Evolutionary conservation across 1,284 basidiomycete species (phyloP), one percentile per base, ranked within the genome.

Genomic region (Paramarasmius palmivorus): DNA sequence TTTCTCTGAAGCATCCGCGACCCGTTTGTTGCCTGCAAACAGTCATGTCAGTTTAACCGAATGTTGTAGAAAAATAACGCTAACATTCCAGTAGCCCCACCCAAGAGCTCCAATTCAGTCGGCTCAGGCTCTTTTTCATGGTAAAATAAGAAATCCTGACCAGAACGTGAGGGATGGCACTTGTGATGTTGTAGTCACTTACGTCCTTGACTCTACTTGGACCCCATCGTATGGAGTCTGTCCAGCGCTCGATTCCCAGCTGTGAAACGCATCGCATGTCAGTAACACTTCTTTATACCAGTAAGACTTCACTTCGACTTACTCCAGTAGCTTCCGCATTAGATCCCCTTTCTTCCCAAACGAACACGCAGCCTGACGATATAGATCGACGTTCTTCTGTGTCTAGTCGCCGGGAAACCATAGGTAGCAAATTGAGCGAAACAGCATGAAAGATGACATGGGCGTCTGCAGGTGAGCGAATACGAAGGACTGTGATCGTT

Each of bases 261-360:
- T 89, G 59, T 32, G 17, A 54, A 53, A 17, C n/a, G 32, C 4
- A 29, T 46, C 44, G 32, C n/a, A 29, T 17, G 8, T 15, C 8
- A 26, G 19, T 15, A 49, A 48, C 32, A 68, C 60, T 37, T 40
- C n/a, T n/a, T n/a, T n/a, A n/a, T n/a, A 46, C 39, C 42, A 17
- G n/a, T n/a, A 53, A 42, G 22, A 25, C 12, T 49, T 40, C 20
- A 55, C 26, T 32, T 51, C 47, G 25, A 70, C 81, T 65, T 65
- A 90, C 88, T 67, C 88, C 76, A 65, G 79, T 77, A 41, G 76
- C 71, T 57, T 90, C 90, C 47, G 85, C 75, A 62, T 82, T 86
- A 15, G 86, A 80, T 32, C 85, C 86, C 56, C 86, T 79, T 66
- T 91, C 89, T 67, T 92, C 89, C 89, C 89, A 92, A 52, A 92